A percentile compares a stretch with the other conserved stretches of the same genome.
These are phyloP conservation scores for Leishmania tarentolae DNA, from an alignment of 208 protist species.

Conservation along the genomic window DNA sequence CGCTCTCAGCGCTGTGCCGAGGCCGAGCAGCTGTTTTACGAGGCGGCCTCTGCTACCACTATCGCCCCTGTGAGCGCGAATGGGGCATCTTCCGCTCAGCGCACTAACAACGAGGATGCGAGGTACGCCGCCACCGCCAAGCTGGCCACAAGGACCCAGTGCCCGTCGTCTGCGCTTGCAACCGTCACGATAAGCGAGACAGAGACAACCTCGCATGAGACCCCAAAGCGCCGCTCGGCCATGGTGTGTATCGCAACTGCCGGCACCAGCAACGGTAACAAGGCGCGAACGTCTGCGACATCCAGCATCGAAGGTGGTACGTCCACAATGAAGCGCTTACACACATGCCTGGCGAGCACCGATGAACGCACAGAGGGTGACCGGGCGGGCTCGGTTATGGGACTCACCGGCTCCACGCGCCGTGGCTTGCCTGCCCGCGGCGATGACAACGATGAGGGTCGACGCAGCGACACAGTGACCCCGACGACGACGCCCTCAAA, in stretches of 20 bases:
- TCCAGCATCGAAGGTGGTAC: neutral
- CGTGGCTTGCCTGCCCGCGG: constrained; percentile 8
- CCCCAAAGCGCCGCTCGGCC: constrained; percentile 19
- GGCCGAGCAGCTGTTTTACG: neutral
- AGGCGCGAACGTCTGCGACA: neutral
- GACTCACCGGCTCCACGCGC: constrained; percentile 26
- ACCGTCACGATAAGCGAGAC: neutral
- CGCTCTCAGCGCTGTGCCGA: neutral
- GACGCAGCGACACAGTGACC: constrained; percentile 6
- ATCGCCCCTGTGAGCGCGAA: neutral
- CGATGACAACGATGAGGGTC: constrained; percentile 8
- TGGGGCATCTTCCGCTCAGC: neutral
- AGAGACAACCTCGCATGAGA: constrained; percentile 12
- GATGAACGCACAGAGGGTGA: constrained; percentile 28
- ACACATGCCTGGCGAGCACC: constrained; percentile 26
- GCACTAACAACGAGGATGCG: neutral
- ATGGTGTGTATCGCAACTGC: neutral
- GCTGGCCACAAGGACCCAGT: neutral
- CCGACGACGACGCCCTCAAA: constrained; percentile 31
- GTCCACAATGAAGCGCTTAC: constrained; percentile 22
- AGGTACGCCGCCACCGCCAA: constrained; percentile 2
- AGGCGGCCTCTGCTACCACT: neutral
- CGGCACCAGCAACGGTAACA: neutral
- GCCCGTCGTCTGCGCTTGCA: neutral
- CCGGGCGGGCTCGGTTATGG: constrained; percentile 29